A percentile compares a stretch with the other conserved stretches of the same genome.
phyloP scores from a whole-genome alignment of 2,329 filamentous ascomycete genomes.

The Fusarium cyanostomum region DNA sequence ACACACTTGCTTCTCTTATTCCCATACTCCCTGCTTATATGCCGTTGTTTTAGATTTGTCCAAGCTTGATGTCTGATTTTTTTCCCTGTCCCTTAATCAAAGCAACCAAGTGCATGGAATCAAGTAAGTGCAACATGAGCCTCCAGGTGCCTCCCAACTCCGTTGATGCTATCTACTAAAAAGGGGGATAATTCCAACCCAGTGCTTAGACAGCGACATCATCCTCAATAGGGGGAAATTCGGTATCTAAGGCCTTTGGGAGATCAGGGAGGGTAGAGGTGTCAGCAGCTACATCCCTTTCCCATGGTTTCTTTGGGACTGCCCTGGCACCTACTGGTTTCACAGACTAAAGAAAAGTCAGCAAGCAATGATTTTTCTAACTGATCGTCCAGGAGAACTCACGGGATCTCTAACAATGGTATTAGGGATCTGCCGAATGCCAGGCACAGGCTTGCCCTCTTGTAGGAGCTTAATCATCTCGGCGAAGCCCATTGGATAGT shows the following conservation, averaged over 20 bases:
- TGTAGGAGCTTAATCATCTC: slow-evolving; percentile 88
- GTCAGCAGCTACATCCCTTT: slow-evolving; percentile 60
- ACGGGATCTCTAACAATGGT: slow-evolving; percentile 78
- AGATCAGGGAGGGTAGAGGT: slow-evolving; percentile 28
- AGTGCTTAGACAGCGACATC: slow-evolving; percentile 1
- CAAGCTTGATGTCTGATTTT: background rate
- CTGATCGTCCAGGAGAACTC: slow-evolving; percentile 40
- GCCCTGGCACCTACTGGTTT: slow-evolving; percentile 59
- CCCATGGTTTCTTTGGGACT: slow-evolving; percentile 77
- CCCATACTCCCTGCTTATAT: background rate
- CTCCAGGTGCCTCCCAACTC: slow-evolving; percentile 13
- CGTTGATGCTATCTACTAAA: slow-evolving; percentile 10
- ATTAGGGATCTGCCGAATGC: slow-evolving; percentile 86
- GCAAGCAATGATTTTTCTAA: background rate
- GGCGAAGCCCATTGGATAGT: slow-evolving; percentile 84
- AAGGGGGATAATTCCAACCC: background rate
- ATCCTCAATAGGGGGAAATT: slow-evolving; percentile 48
- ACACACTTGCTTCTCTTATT: slow-evolving; percentile 34
- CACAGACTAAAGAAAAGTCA: slow-evolving; percentile 50
- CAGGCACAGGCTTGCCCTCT: slow-evolving; percentile 82
- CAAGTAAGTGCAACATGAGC: background rate
- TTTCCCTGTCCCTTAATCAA: background rate
- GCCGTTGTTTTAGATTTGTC: background rate
- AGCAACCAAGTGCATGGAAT: background rate
- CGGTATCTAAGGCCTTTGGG: slow-evolving; percentile 45